These are phyloP conservation scores for Malassezia sp. DNA, from an alignment of 1,284 basidiomycete species.

Conservation along the genomic window DNA sequence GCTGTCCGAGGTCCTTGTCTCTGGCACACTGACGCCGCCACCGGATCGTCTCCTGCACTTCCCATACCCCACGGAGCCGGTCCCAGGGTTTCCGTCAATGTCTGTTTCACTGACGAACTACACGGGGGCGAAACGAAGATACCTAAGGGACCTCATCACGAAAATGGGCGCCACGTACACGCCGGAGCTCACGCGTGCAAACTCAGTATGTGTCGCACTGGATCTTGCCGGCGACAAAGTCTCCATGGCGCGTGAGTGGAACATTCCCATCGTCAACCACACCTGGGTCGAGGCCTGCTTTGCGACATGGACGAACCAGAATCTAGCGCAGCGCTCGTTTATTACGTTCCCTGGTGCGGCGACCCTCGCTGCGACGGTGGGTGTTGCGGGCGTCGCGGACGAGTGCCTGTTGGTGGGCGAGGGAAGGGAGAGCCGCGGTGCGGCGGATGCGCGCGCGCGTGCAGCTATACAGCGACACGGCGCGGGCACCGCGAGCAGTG, in stretches of 20 bases:
- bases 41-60: constrained; percentile 58
- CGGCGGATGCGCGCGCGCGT: not conserved
- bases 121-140: constrained; percentile 68
- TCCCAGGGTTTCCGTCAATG: constrained; percentile 49
- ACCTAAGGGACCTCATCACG: constrained; percentile 67
- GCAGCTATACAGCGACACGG: too few relatives aligned
- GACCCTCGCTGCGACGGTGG: constrained; percentile 5
- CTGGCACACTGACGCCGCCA: constrained; percentile 57
- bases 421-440: not conserved
- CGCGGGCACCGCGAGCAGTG: too few relatives aligned
- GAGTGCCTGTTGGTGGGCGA: not conserved
- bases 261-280: constrained; percentile 74
- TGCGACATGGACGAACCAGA: constrained; percentile 17
- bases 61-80: constrained; percentile 51
- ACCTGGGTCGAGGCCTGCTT: constrained; percentile 81
- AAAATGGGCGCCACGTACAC: constrained; percentile 69
- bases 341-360: constrained; percentile 15
- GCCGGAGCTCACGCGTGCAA: constrained; percentile 58
- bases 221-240: constrained; percentile 66
- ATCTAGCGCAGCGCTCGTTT: constrained; percentile 12
- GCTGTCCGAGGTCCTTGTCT: constrained; percentile 65
- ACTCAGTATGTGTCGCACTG: constrained; percentile 71
- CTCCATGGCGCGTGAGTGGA: constrained; percentile 62
- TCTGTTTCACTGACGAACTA: constrained; percentile 76
- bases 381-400: constrained; percentile 4